These are phyloP conservation scores for Blastomyces parvus DNA, from an alignment of 2,329 filamentous ascomycete genomes.

Conservation along the genomic window DNA sequence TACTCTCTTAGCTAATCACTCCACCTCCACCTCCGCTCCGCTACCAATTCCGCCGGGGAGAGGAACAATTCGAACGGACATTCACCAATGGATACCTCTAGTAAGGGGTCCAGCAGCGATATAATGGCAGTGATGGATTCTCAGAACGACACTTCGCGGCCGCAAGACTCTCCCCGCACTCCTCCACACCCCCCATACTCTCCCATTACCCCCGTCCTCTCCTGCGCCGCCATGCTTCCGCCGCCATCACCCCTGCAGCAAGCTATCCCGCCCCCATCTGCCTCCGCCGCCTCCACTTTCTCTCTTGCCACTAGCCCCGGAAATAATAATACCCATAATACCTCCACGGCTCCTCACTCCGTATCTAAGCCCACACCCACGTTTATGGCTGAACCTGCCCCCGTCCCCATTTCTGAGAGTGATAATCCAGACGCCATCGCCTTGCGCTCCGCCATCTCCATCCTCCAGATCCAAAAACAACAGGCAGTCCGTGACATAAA, in stretches of 20 bases:
- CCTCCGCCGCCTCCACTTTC: background rate
- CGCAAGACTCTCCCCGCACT: conserved; percentile 25
- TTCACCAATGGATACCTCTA: background rate
- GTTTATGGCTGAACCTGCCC: conserved; percentile 30
- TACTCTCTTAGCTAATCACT: background rate
- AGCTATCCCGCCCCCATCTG: background rate
- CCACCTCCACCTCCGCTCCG: background rate
- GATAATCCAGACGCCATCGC: conserved; percentile 79
- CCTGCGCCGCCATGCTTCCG: conserved; percentile 19
- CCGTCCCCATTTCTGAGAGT: conserved; percentile 39
- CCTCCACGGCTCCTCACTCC: background rate
- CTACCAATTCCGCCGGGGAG: background rate
- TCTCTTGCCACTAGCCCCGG: background rate
- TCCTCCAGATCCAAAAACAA: conserved; percentile 76
- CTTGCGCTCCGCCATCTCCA: conserved; percentile 71
- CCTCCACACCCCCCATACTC: conserved; percentile 40
- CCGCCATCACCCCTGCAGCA: conserved; percentile 8
- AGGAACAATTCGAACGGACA: too few species aligned
- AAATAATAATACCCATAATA: background rate
- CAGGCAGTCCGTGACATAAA: conserved; percentile 68
- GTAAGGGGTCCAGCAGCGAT: background rate
- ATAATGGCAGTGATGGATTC: conserved; percentile 7
- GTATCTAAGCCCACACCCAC: conserved; percentile 1
- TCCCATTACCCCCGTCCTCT: conserved; percentile 38
- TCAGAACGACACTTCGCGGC: background rate